phyloP scores from a whole-genome alignment of 2,329 filamentous ascomycete species.

The Chaetomium globosum region DNA sequence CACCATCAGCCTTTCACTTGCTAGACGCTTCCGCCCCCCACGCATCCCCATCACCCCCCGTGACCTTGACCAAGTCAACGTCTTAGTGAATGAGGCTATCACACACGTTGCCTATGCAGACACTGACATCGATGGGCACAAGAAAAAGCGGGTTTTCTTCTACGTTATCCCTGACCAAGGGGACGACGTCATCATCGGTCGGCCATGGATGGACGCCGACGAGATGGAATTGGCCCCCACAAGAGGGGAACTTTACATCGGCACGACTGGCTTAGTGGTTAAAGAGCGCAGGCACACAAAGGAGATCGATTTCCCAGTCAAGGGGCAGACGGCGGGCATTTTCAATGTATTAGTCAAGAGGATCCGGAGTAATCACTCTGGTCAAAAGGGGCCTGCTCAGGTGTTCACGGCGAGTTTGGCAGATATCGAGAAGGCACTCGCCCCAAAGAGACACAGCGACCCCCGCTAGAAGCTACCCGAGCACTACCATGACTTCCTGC shows the following conservation, averaged over 20 bases:
- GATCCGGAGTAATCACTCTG: neutral
- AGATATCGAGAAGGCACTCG: constrained; percentile 14
- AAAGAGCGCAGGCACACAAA: neutral
- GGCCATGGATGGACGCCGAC: neutral
- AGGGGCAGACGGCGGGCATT: neutral
- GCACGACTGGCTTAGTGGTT: neutral
- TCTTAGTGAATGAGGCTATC: neutral
- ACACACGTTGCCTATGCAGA: neutral
- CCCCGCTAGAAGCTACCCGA: neutral
- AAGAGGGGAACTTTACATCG: neutral
- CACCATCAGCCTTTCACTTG: neutral
- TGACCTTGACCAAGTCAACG: neutral
- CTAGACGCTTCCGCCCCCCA: constrained; percentile 3
- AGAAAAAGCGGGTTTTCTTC: neutral
- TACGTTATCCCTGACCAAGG: neutral
- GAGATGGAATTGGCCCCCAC: neutral
- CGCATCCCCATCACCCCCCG: constrained; percentile 5
- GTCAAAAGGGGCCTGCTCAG: neutral
- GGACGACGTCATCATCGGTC: neutral
- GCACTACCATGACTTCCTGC: constrained; percentile 8
- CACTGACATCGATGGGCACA: neutral
- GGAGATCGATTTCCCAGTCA: neutral
- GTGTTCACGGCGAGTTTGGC: neutral
- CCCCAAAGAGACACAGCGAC: constrained; percentile 12
- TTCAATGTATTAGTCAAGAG: neutral